Conservation (phyloP, 2,329 filamentous ascomycete species). For the Tolypocladium ovalisporum region DNA sequence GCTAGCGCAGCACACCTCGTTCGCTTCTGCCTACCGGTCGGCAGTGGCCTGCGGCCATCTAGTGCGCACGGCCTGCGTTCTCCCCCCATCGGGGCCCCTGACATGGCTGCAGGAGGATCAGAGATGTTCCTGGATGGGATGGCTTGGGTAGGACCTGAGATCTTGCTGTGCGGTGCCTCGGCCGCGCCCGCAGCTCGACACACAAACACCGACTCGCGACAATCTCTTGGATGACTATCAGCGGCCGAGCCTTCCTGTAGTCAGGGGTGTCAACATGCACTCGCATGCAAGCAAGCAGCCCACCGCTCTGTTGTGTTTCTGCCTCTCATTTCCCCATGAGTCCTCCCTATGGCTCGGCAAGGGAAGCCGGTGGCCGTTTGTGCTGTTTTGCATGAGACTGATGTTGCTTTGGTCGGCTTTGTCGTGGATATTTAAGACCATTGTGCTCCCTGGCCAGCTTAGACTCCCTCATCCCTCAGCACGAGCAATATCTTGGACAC, state of each 20-base stretch:
- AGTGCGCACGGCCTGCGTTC: neutral
- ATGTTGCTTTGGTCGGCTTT: neutral
- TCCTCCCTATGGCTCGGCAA: constrained; percentile 1
- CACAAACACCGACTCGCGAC: neutral
- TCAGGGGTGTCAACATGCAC: neutral
- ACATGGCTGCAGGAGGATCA: constrained; percentile 3
- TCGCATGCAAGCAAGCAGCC: neutral
- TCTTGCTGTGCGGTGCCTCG: neutral
- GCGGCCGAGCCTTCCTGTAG: neutral
- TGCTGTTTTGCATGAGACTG: neutral
- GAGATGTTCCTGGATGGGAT: constrained; percentile 4
- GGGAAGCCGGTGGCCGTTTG: neutral
- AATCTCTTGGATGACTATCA: neutral
- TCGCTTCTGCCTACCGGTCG: neutral
- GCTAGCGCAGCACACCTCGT: constrained; percentile 1
- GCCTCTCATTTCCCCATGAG: constrained; percentile 8
- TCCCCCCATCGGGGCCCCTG: neutral
- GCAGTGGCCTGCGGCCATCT: neutral
- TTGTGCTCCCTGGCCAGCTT: constrained; percentile 4
- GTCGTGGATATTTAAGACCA: constrained; percentile 10
- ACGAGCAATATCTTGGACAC: constrained; percentile 4
- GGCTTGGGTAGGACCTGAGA: neutral
- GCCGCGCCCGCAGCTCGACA: neutral
- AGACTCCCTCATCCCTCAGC: constrained; percentile 2
- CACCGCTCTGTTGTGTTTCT: constrained; percentile 2